phyloP scores from a whole-genome alignment of 176 grass and related monocot genomes.

The Musa acuminata region DNA sequence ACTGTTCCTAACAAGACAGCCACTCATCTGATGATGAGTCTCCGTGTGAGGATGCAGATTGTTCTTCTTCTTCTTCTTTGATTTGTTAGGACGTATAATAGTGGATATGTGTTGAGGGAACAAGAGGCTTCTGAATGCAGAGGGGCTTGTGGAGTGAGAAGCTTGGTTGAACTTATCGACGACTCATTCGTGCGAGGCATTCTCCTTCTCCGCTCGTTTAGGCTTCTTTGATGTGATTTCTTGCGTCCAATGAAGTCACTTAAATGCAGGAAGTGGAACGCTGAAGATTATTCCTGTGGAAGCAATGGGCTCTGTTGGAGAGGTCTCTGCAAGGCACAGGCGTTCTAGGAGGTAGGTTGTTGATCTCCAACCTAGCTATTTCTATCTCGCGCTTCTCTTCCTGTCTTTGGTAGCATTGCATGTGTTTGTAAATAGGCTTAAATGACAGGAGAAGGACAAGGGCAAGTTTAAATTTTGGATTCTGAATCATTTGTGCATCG shows the following conservation, averaged over 20 bases:
- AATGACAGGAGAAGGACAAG: too few relatives aligned
- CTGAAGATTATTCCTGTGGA: not conserved
- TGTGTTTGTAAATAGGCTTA: not conserved
- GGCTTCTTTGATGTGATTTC: too few relatives aligned
- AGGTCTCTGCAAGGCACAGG: conserved; percentile 6
- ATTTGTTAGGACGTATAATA: too few relatives aligned
- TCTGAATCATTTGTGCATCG: too few relatives aligned
- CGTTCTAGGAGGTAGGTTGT: conserved; percentile 20
- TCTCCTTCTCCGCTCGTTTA: too few relatives aligned
- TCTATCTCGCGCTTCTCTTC: not conserved
- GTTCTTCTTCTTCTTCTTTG: too few relatives aligned
- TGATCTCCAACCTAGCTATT: not conserved
- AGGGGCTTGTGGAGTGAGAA: not conserved
- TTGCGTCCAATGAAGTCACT: not conserved
- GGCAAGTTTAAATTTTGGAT: too few relatives aligned
- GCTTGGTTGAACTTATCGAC: not conserved
- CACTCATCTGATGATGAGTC: too few relatives aligned
- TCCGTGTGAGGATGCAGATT: too few relatives aligned
- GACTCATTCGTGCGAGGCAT: not conserved
- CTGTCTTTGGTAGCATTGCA: not conserved
- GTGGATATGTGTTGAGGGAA: not conserved
- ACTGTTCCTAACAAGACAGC: too few relatives aligned
- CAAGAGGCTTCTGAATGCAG: not conserved
- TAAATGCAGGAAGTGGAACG: not conserved
- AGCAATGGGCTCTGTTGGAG: not conserved